These are phyloP conservation scores for Acorus gramineus DNA, from an alignment of 106 monocot species.

Conservation along the genomic window DNA sequence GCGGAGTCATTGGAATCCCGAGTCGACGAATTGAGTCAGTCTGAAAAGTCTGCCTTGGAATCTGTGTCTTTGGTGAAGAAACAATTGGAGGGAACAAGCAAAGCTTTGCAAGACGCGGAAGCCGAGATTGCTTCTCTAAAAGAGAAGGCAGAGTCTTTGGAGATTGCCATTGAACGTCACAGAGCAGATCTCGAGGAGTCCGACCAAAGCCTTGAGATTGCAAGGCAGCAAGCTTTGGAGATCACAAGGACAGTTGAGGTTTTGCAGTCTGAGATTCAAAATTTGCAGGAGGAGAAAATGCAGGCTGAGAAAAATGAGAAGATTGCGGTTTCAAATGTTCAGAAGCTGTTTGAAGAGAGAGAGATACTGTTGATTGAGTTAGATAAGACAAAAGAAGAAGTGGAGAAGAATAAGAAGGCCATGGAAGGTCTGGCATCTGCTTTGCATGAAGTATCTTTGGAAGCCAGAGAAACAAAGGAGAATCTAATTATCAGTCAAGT, in stretches of 20 bases:
- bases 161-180: conserved; percentile 25
- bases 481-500: conserved; percentile 28
- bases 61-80: conserved; percentile 22
- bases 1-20: conserved; percentile 25
- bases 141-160: conserved; percentile 31
- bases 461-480: conserved; percentile 49
- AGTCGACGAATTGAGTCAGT: conserved; percentile 35
- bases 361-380: conserved; percentile 22
- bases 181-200: conserved; percentile 23
- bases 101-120: conserved; percentile 23
- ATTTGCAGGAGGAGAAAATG: conserved; percentile 21
- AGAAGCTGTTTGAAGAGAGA: conserved; percentile 27
- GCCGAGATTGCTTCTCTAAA: conserved; percentile 21
- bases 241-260: conserved; percentile 18
- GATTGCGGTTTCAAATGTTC: neutral
- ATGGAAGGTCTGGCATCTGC: conserved; percentile 41
- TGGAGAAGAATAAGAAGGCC: conserved; percentile 27
- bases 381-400: conserved; percentile 21
- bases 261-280: conserved; percentile 21
- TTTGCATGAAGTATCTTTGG: conserved; percentile 48
- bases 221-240: conserved; percentile 16
- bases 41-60: conserved; percentile 22
- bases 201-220: conserved; percentile 12
- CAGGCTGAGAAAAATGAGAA: conserved; percentile 11
- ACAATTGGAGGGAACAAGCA: conserved; percentile 33